Conservation (phyloP, 2,329 filamentous ascomycete genomes). For the Cytospora paraplurivora region DNA sequence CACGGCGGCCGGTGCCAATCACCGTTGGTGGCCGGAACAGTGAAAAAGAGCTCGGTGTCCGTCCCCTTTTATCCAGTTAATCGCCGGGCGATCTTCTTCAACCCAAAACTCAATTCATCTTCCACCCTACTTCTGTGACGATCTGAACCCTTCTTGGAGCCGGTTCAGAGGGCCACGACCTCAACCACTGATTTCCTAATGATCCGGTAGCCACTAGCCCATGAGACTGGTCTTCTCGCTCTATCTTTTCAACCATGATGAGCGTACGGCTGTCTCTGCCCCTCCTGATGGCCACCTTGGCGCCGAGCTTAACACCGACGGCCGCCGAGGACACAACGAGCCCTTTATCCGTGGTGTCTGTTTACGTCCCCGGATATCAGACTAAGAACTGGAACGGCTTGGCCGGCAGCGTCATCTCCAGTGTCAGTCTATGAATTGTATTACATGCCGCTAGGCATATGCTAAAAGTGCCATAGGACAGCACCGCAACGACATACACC, state of each 20-base stretch:
- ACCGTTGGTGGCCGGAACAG: neutral
- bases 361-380: conserved; percentile 49
- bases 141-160: conserved; percentile 7
- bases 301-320: conserved; percentile 27
- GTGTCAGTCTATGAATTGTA: conserved; percentile 38
- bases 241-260: conserved; percentile 19
- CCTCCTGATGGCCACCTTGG: conserved; percentile 23
- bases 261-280: conserved; percentile 16
- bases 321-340: conserved; percentile 33
- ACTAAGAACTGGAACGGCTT: conserved; percentile 47
- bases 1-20: conserved; percentile 11
- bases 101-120: too few relatives aligned
- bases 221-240: conserved; percentile 10
- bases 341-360: conserved; percentile 43
- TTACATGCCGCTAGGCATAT: neutral
- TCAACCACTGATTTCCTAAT: conserved; percentile 14
- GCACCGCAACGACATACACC: conserved; percentile 48
- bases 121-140: neutral
- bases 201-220: conserved; percentile 11
- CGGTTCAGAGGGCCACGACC: neutral
- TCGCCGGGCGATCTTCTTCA: neutral
- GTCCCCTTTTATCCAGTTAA: neutral
- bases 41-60: conserved; percentile 8
- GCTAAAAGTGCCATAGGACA: conserved; percentile 37
- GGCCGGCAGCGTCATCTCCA: conserved; percentile 49